phyloP scores from a whole-genome alignment of 495 filamentous ascomycete species.

The Penicillium lividum region DNA sequence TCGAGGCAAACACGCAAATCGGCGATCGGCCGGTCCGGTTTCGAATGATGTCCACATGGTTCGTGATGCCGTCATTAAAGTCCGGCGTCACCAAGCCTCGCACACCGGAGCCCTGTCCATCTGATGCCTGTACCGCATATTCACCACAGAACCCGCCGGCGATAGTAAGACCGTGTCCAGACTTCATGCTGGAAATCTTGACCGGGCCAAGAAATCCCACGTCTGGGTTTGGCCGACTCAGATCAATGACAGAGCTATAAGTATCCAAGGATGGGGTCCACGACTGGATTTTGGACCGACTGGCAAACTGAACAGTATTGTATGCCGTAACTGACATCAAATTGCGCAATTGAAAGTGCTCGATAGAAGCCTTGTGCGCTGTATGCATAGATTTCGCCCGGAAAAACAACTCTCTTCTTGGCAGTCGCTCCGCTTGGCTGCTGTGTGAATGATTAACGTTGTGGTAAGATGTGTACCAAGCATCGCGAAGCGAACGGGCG shows the following conservation, averaged over 20 bases:
- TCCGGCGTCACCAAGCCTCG: constrained; percentile 44
- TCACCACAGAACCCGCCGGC: constrained; percentile 81
- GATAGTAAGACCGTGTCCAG: constrained; percentile 66
- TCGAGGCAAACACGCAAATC: constrained; percentile 77
- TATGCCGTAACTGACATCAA: constrained; percentile 71
- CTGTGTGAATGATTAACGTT: constrained; percentile 39
- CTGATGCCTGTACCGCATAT: constrained; percentile 65
- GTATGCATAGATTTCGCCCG: constrained; percentile 72
- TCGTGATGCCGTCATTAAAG: constrained; percentile 72
- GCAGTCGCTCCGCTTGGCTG: constrained; percentile 28
- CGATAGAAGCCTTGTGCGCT: constrained; percentile 59
- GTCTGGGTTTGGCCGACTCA: constrained; percentile 50
- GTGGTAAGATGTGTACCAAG: constrained; percentile 47
- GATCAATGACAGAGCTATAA: constrained; percentile 59
- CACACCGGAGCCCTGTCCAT: constrained; percentile 65
- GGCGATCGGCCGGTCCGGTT: constrained; percentile 62
- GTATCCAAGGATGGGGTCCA: constrained; percentile 44
- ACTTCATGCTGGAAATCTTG: constrained; percentile 71
- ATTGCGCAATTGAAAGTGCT: constrained; percentile 91
- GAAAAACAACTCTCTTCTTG: constrained; percentile 54
- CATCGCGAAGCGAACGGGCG: constrained; percentile 60
- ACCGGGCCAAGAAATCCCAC: constrained; percentile 40
- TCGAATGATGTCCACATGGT: constrained; percentile 74
- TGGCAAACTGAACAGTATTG: constrained; percentile 76
- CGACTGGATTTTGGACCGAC: constrained; percentile 54